Evolutionary conservation across 164 flowering plant species (phyloP).

Genomic region (Dillenia suffruticosa): DNA sequence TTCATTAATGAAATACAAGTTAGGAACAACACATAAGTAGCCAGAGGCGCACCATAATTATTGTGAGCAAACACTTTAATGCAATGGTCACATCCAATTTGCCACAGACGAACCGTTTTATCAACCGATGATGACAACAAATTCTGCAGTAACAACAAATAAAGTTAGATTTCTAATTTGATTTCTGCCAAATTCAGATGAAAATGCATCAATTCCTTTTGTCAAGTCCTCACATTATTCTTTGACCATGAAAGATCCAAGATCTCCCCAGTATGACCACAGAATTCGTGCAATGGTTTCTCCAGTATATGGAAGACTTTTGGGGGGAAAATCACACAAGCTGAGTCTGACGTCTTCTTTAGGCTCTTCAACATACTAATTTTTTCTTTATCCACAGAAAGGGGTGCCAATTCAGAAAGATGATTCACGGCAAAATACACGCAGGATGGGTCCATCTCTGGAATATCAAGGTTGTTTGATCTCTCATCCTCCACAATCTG

Average conservation of each 20-base stretch:
- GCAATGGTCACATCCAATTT: constrained; percentile 64
- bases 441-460: constrained; percentile 66
- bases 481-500: constrained; percentile 69
- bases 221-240: constrained; percentile 54
- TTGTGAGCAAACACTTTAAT: constrained; percentile 55
- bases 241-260: constrained; percentile 94
- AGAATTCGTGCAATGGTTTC: constrained; percentile 79
- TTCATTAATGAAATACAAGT: constrained; percentile 2
- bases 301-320: constrained; percentile 72
- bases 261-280: constrained; percentile 69
- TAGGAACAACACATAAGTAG: constrained; percentile 6
- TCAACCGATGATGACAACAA: constrained; percentile 71
- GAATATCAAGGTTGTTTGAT: constrained; percentile 42
- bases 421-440: constrained; percentile 67
- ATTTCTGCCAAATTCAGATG: neutral
- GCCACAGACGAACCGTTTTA: constrained; percentile 78
- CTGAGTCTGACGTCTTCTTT: constrained; percentile 60
- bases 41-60: constrained; percentile 49
- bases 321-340: constrained; percentile 79
- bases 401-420: constrained; percentile 63
- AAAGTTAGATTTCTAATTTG: neutral
- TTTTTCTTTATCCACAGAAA: constrained; percentile 51
- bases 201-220: neutral
- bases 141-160: constrained; percentile 45
- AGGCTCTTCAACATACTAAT: constrained; percentile 28